phyloP scores from a whole-genome alignment of 2,329 filamentous ascomycete species.

The Aspergillus terreus region DNA sequence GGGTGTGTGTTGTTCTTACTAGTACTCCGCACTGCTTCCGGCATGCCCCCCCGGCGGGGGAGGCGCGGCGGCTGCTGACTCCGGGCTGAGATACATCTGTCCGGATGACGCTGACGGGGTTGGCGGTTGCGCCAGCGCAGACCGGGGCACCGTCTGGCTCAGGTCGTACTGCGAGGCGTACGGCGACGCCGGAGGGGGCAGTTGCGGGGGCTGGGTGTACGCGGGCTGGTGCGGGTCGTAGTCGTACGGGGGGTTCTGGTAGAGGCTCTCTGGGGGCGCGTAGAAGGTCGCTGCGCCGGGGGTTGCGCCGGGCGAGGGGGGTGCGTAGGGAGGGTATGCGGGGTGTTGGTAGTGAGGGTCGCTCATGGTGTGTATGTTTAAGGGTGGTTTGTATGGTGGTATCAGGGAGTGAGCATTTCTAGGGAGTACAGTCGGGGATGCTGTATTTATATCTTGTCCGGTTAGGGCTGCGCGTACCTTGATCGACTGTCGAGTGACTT shows the following conservation, averaged over 20 bases:
- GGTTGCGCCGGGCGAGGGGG: conserved; percentile 18
- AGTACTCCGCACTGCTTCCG: conserved; percentile 19
- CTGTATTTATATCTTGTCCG: not conserved
- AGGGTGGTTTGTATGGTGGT: not conserved
- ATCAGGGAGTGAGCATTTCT: not conserved
- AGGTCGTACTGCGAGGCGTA: conserved; percentile 10
- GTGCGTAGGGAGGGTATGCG: conserved; percentile 28
- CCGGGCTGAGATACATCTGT: conserved; percentile 4
- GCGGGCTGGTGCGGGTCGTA: conserved; percentile 19
- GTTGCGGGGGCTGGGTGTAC: conserved; percentile 6
- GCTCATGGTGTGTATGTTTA: conserved; percentile 39
- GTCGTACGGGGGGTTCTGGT: conserved; percentile 21
- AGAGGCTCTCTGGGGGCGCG: conserved; percentile 20
- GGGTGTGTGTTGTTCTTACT: conserved; percentile 3
- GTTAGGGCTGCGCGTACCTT: not conserved
- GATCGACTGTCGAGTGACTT: conserved; percentile 10
- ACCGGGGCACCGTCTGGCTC: conserved; percentile 6
- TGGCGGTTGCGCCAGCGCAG: conserved; percentile 7
- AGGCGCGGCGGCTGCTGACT: not conserved
- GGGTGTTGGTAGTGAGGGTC: conserved; percentile 45
- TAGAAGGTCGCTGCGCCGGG: conserved; percentile 14
- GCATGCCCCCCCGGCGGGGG: not conserved
- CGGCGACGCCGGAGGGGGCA: conserved; percentile 6
- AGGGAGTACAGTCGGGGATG: too few relatives aligned
- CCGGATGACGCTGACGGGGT: not conserved